Percentiles rank a stretch among this genome's conserved stretches.
Conservation (phyloP, 2,329 filamentous ascomycete genomes). For the Stromatinia cepivora region DNA sequence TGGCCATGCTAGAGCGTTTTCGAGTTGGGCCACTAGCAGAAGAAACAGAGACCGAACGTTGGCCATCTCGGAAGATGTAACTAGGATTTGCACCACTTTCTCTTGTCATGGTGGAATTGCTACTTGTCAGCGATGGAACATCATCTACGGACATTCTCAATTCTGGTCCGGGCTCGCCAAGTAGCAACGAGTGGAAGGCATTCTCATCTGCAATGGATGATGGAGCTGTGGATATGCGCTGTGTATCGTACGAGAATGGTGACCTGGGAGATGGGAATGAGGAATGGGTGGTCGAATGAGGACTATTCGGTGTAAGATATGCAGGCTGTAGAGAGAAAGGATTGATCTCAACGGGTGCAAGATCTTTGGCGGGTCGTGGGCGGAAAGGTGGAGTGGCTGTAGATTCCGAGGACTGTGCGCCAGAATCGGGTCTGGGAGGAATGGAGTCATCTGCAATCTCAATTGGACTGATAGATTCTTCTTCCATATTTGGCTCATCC, state of each 20-base stretch:
- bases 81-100: constrained; percentile 57
- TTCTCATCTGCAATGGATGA: constrained; percentile 73
- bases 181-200: constrained; percentile 67
- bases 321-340: constrained; percentile 46
- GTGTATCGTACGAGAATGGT: constrained; percentile 67
- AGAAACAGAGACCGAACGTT: constrained; percentile 63
- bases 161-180: constrained; percentile 74
- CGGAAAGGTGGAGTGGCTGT: constrained; percentile 39
- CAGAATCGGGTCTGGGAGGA: constrained; percentile 41
- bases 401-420: constrained; percentile 41
- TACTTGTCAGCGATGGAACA: constrained; percentile 73
- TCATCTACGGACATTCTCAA: constrained; percentile 70
- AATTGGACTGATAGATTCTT: constrained; percentile 43
- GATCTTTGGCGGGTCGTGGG: constrained; percentile 43
- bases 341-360: constrained; percentile 53
- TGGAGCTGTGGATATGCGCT: constrained; percentile 71
- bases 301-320: constrained; percentile 58
- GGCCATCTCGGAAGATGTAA: constrained; percentile 54
- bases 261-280: constrained; percentile 64
- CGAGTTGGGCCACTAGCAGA: constrained; percentile 60
- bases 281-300: constrained; percentile 59
- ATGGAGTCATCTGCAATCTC: constrained; percentile 45
- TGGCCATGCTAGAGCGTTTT: constrained; percentile 74
- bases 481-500: constrained; percentile 54
- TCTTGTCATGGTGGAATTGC: constrained; percentile 72